Evolutionary conservation across 176 grass and related monocot species (phyloP).

Genomic region (Thalia dealbata): DNA sequence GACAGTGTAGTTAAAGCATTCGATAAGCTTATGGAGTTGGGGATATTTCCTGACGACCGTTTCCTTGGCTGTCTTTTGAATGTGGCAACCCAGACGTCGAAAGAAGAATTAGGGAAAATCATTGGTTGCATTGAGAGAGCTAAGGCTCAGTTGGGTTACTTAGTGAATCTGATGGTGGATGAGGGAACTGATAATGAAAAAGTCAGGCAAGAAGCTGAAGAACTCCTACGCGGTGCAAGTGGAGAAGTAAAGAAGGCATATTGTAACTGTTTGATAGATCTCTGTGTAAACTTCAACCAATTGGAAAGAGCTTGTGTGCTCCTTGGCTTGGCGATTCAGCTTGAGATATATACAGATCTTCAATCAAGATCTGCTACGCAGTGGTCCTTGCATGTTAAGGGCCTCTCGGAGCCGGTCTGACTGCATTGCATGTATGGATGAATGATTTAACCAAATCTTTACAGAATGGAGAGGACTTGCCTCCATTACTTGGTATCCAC

Average conservation of each 20-base stretch:
- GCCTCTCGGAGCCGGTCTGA: constrained; percentile 74
- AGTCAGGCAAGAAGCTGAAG: constrained; percentile 35
- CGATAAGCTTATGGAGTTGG: constrained; percentile 41
- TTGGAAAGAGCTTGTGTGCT: constrained; percentile 51
- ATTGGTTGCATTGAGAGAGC: constrained; percentile 56
- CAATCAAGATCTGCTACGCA: constrained; percentile 52
- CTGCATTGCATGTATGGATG: constrained; percentile 65
- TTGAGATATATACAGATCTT: constrained; percentile 58
- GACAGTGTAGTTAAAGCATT: constrained; percentile 48
- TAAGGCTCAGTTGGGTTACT: constrained; percentile 41
- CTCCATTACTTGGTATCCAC: constrained; percentile 63
- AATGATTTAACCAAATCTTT: constrained; percentile 55
- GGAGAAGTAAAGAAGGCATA: constrained; percentile 66
- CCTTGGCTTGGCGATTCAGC: constrained; percentile 45
- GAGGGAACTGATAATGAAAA: constrained; percentile 23
- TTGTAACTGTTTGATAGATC: constrained; percentile 78
- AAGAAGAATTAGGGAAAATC: constrained; percentile 58
- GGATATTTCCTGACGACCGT: constrained; percentile 48
- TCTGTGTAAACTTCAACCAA: constrained; percentile 54
- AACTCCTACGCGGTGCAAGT: constrained; percentile 27
- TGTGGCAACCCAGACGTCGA: constrained; percentile 36
- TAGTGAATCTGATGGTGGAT: constrained; percentile 48
- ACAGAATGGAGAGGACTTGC: constrained; percentile 50
- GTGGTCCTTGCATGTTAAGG: constrained; percentile 74
- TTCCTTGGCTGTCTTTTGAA: constrained; percentile 76